Percentiles rank a stretch among this genome's conserved stretches.
These are phyloP conservation scores for Intubia oerlemansii DNA, from an alignment of 2,329 filamentous ascomycete species.

Conservation along the genomic window DNA sequence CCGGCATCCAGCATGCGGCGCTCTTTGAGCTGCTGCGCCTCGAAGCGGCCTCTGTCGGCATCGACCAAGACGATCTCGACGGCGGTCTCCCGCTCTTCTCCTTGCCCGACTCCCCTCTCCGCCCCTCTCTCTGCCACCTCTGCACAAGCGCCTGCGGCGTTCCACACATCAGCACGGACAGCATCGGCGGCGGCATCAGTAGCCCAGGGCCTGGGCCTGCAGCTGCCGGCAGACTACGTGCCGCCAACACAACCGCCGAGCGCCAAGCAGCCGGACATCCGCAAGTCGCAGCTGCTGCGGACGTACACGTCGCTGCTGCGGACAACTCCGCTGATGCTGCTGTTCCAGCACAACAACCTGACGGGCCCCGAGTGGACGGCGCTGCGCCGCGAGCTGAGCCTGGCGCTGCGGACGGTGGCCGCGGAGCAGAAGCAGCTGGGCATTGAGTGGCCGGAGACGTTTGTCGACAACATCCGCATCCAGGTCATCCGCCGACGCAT, in stretches of 20 bases:
- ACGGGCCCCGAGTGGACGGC: slow-evolving; percentile 53
- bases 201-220: too few relatives aligned
- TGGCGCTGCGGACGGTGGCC: slow-evolving; percentile 21
- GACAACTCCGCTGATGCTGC: slow-evolving; percentile 62
- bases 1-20: not conserved
- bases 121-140: not conserved
- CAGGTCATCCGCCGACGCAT: slow-evolving; percentile 80
- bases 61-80: not conserved
- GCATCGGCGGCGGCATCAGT: not conserved
- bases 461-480: slow-evolving; percentile 46
- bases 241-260: slow-evolving; percentile 68
- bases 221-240: slow-evolving; percentile 24
- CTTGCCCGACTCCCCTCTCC: not conserved
- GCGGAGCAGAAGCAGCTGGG: slow-evolving; percentile 3
- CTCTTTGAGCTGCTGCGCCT: slow-evolving; percentile 5
- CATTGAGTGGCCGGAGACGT: slow-evolving; percentile 15
- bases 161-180: too few relatives aligned
- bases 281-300: slow-evolving; percentile 73
- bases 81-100: not conserved
- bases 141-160: not conserved
- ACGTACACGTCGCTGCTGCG: slow-evolving; percentile 77
- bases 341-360: slow-evolving; percentile 56
- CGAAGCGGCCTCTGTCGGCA: slow-evolving; percentile 2
- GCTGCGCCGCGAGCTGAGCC: slow-evolving; percentile 45
- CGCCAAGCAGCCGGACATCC: slow-evolving; percentile 64